Conservation (phyloP, 306 rosid genomes). For the Pyrus bretschneideri region DNA sequence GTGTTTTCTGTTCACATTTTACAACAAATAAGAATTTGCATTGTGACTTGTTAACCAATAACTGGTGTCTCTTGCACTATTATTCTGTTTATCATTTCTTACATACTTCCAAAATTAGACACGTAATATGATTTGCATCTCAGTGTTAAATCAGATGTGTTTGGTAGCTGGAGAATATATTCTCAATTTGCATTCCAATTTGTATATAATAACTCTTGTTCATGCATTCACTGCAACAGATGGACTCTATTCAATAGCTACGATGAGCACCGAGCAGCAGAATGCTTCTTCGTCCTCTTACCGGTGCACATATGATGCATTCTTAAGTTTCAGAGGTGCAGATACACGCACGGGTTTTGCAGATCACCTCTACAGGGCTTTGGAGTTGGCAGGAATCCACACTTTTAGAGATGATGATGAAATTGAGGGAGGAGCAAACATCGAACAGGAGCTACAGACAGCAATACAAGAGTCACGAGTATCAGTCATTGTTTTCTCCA, state of each 20-base stretch:
- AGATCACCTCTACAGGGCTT: neutral
- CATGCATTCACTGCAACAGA: too few relatives aligned
- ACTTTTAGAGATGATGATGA: conserved; percentile 2
- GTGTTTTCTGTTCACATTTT: too few relatives aligned
- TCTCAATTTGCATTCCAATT: too few relatives aligned
- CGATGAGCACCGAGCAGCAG: neutral
- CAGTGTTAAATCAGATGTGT: too few relatives aligned
- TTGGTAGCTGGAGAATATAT: too few relatives aligned
- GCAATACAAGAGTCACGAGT: neutral
- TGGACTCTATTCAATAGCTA: neutral
- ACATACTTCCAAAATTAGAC: too few relatives aligned
- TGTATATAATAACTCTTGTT: too few relatives aligned
- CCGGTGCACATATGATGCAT: neutral
- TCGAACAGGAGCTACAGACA: neutral
- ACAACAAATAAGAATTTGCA: too few relatives aligned
- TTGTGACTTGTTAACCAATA: too few relatives aligned
- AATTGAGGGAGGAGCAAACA: neutral
- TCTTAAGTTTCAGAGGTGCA: neutral
- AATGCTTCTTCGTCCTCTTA: neutral
- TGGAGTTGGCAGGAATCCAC: neutral
- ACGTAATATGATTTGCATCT: too few relatives aligned
- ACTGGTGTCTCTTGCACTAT: too few relatives aligned
- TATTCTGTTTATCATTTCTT: too few relatives aligned
- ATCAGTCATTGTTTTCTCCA: neutral
- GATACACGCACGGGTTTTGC: neutral